These are phyloP conservation scores for Platismatia glauca DNA, from an alignment of 495 filamentous ascomycete genomes.

Conservation along the genomic window DNA sequence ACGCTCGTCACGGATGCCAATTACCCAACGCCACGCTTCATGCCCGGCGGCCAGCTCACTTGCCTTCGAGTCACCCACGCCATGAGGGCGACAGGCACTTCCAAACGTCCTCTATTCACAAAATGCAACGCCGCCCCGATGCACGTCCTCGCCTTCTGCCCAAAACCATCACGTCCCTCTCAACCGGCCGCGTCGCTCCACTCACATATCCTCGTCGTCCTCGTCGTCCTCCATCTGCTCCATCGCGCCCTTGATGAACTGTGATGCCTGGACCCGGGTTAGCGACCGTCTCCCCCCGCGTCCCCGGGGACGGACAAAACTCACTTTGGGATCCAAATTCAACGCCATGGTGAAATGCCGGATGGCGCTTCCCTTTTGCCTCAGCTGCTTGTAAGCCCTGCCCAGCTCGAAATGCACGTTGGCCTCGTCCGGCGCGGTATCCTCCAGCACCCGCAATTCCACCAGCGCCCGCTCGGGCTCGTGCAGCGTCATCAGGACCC, in stretches of 20 bases:
- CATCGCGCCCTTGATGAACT: constrained; percentile 87
- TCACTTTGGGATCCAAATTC: constrained; percentile 93
- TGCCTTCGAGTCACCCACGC: not conserved
- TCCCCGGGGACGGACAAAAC: constrained; percentile 16
- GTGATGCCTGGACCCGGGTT: constrained; percentile 54
- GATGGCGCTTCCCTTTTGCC: constrained; percentile 72
- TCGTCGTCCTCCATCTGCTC: constrained; percentile 80
- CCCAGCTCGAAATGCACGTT: constrained; percentile 92
- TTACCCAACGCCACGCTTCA: not conserved
- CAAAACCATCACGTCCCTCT: not conserved
- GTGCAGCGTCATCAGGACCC: constrained; percentile 69
- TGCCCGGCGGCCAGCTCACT: not conserved
- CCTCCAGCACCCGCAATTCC: constrained; percentile 76
- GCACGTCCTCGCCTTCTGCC: not conserved
- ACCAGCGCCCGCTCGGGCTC: constrained; percentile 58
- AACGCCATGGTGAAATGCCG: constrained; percentile 88
- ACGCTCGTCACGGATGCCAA: no score
- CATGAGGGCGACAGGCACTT: not conserved
- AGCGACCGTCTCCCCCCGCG: constrained; percentile 23
- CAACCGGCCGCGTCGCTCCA: constrained; percentile 12
- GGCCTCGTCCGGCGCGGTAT: constrained; percentile 86
- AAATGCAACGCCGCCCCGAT: not conserved
- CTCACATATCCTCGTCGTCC: constrained; percentile 58
- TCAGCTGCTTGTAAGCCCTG: constrained; percentile 71
- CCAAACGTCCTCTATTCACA: not conserved